Evolutionary conservation across 2,329 filamentous ascomycete genomes (phyloP).

Genomic region (Aspergillus costaricaensis): DNA sequence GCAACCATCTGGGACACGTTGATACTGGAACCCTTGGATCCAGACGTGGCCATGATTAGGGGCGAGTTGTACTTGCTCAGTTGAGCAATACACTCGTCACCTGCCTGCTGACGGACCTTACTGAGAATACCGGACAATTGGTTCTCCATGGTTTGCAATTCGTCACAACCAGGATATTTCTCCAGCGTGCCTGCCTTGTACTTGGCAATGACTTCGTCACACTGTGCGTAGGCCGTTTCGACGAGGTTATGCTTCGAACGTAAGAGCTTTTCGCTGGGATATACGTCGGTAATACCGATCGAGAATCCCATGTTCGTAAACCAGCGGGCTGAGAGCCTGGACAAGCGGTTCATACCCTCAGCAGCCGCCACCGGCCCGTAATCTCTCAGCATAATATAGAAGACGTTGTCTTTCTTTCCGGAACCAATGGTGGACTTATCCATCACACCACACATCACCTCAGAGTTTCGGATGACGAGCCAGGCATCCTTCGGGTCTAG

Average conservation of each 20-base stretch:
- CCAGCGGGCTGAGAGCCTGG: conserved; percentile 84
- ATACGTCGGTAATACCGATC: conserved; percentile 93
- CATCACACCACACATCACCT: conserved; percentile 96
- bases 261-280: conserved; percentile 71
- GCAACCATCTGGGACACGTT: conserved; percentile 99
- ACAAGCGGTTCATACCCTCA: conserved; percentile 87
- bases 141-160: conserved; percentile 90
- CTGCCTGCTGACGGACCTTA: conserved; percentile 86
- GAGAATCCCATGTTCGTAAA: conserved; percentile 92
- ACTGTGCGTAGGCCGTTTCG: conserved; percentile 73
- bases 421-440: conserved; percentile 97
- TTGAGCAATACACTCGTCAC: conserved; percentile 85
- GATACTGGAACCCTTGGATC: conserved; percentile 94
- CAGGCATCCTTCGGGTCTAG: conserved; percentile 87
- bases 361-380: conserved; percentile 88
- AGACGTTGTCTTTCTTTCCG: conserved; percentile 96
- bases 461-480: conserved; percentile 91
- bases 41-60: conserved; percentile 94
- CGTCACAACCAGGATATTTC: conserved; percentile 84
- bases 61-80: conserved; percentile 90
- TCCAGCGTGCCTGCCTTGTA: conserved; percentile 80
- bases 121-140: conserved; percentile 87
- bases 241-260: conserved; percentile 76
- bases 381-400: conserved; percentile 94
- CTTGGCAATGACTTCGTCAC: conserved; percentile 77